phyloP scores from a whole-genome alignment of 352 stramenopile genomes.

The Pythium myriotylum region DNA sequence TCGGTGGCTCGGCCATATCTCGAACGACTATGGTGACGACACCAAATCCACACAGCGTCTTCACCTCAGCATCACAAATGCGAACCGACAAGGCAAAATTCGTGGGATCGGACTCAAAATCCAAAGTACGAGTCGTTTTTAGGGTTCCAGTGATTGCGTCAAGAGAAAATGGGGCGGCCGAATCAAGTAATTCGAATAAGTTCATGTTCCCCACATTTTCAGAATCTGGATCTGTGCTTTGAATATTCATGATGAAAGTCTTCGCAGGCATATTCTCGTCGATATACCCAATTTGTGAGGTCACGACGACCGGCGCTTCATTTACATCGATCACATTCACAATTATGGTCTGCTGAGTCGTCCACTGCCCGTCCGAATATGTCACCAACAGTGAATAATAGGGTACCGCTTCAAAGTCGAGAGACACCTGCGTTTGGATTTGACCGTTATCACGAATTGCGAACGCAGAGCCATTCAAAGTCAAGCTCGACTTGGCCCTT shows the following conservation, averaged over 20 bases:
- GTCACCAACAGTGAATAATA: constrained; percentile 14
- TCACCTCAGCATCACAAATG: constrained; percentile 42
- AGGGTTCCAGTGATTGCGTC: constrained; percentile 30
- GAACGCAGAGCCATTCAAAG: constrained; percentile 33
- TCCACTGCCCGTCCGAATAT: constrained; percentile 44
- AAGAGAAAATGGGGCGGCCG: constrained; percentile 23
- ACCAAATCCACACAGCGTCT: constrained; percentile 39
- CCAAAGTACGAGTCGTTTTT: constrained; percentile 38
- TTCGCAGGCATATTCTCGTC: constrained; percentile 41
- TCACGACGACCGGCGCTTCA: constrained; percentile 38
- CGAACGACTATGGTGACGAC: constrained; percentile 36
- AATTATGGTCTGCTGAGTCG: constrained; percentile 17
- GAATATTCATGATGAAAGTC: constrained; percentile 32
- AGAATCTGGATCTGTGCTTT: constrained; percentile 43
- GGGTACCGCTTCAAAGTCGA: constrained; percentile 42
- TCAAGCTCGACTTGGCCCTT: neutral
- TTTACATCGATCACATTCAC: constrained; percentile 57
- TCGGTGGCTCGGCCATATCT: constrained; percentile 43
- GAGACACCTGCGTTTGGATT: constrained; percentile 32
- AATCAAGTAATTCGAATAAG: constrained; percentile 27
- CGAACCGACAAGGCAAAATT: constrained; percentile 41
- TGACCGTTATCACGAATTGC: constrained; percentile 45
- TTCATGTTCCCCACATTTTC: constrained; percentile 26
- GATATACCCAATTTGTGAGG: constrained; percentile 28
- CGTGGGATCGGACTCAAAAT: constrained; percentile 48